Conservation (phyloP, 345 rosid species). For the Populus davidiana region DNA sequence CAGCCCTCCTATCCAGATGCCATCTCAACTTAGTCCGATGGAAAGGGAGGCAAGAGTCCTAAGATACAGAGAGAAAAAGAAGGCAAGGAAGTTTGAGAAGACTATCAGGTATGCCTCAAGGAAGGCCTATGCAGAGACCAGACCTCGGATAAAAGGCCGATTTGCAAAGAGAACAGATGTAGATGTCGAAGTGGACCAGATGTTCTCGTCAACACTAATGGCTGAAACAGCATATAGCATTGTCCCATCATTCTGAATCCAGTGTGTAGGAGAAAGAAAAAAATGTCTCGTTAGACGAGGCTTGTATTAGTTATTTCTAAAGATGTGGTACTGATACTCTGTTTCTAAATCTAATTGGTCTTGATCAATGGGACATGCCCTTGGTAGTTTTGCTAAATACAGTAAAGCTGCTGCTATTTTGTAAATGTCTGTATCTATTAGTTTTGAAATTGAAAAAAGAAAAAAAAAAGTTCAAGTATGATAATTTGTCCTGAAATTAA, state of each 20-base stretch:
- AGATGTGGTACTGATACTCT: constrained; percentile 20
- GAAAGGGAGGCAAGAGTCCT: constrained; percentile 91
- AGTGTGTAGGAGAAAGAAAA: neutral
- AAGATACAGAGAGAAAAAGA: constrained; percentile 95
- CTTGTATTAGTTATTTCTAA: constrained; percentile 17
- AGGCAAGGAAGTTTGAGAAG: constrained; percentile 80
- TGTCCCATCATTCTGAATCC: constrained; percentile 65
- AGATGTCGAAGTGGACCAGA: constrained; percentile 59
- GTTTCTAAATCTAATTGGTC: constrained; percentile 19
- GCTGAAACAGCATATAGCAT: constrained; percentile 59
- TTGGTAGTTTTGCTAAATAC: constrained; percentile 16
- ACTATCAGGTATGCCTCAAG: constrained; percentile 97
- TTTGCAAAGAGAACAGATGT: constrained; percentile 73
- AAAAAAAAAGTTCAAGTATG: neutral
- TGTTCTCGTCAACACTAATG: constrained; percentile 54
- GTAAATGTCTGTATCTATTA: constrained; percentile 28
- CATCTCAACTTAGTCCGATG: constrained; percentile 62
- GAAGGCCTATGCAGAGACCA: constrained; percentile 91
- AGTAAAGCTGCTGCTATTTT: constrained; percentile 13
- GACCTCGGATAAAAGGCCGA: constrained; percentile 90
- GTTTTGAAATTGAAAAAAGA: constrained; percentile 7
- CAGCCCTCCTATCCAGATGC: constrained; percentile 46
- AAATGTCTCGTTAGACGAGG: neutral
- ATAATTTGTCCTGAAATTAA: neutral
- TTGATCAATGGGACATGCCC: constrained; percentile 13